These are phyloP conservation scores for Mycena olivaceomarginata DNA, from an alignment of 768 basidiomycete species.

Conservation along the genomic window DNA sequence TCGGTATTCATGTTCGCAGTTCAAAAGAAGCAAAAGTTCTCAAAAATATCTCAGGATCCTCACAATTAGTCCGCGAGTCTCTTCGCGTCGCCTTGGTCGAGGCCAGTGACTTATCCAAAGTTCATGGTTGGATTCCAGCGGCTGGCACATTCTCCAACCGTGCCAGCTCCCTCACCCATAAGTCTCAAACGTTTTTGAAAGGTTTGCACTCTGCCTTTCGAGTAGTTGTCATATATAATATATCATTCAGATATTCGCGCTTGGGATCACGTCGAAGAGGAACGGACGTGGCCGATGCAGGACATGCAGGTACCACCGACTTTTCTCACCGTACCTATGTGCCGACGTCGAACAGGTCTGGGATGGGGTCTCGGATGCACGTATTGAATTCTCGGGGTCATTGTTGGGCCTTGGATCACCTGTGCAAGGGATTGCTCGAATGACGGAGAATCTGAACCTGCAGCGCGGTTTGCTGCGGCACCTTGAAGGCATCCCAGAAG, in stretches of 20 bases:
- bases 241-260: constrained; percentile 79
- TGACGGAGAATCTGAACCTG: constrained; percentile 96
- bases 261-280: constrained; percentile 86
- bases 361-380: constrained; percentile 92
- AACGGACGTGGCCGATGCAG: constrained; percentile 83
- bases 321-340: neutral
- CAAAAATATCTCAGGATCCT: constrained; percentile 68
- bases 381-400: constrained; percentile 81
- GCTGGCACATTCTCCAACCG: constrained; percentile 83
- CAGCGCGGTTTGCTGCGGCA: constrained; percentile 88
- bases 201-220: constrained; percentile 59
- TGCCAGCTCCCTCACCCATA: constrained; percentile 90
- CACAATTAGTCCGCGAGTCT: constrained; percentile 67
- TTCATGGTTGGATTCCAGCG: constrained; percentile 79
- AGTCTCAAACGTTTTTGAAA: constrained; percentile 79
- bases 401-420: constrained; percentile 60
- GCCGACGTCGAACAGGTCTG: constrained; percentile 76
- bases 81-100: constrained; percentile 86
- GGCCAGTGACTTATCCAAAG: constrained; percentile 83
- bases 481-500: constrained; percentile 68
- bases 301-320: constrained; percentile 86
- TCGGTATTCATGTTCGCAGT: constrained; percentile 73
- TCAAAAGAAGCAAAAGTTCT: neutral
- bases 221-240: constrained; percentile 28
- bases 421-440: constrained; percentile 78